Evolutionary conservation across 2,329 filamentous ascomycete genomes (phyloP).

Genomic region (Monilinia laxa): DNA sequence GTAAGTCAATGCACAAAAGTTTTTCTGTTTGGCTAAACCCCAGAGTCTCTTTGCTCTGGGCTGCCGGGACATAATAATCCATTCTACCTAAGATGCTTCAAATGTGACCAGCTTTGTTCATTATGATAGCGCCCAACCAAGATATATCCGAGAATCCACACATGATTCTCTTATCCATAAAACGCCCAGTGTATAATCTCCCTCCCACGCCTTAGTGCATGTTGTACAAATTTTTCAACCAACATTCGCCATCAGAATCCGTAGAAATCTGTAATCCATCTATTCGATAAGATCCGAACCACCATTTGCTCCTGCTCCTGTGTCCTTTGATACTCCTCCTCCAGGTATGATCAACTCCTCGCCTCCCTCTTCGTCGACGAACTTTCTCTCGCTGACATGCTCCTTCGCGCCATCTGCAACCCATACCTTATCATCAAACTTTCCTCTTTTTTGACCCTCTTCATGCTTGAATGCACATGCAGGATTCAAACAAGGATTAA

Average conservation of each 20-base stretch:
- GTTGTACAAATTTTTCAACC: slow-evolving; percentile 31
- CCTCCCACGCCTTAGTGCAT: slow-evolving; percentile 19
- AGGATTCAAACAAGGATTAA: slow-evolving; percentile 87
- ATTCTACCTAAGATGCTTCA: slow-evolving; percentile 32
- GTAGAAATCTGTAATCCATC: slow-evolving; percentile 6
- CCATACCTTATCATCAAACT: slow-evolving; percentile 89
- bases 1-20: background rate
- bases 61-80: slow-evolving; percentile 31
- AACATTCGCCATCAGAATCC: background rate
- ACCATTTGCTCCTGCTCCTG: slow-evolving; percentile 24
- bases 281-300: slow-evolving; percentile 35
- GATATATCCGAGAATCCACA: slow-evolving; percentile 21
- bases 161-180: slow-evolving; percentile 17
- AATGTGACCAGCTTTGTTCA: slow-evolving; percentile 14
- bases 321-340: slow-evolving; percentile 20
- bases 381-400: slow-evolving; percentile 86
- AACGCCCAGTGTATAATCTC: slow-evolving; percentile 28
- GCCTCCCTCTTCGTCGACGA: slow-evolving; percentile 67
- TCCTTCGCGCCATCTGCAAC: slow-evolving; percentile 57
- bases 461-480: slow-evolving; percentile 85
- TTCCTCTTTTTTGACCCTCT: slow-evolving; percentile 80
- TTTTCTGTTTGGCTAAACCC: slow-evolving; percentile 23
- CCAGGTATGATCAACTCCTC: slow-evolving; percentile 50
- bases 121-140: slow-evolving; percentile 16
- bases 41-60: slow-evolving; percentile 35